Base-by-base conservation (phyloP, 805 yeast species). In the Spathaspora arborariae region DNA sequence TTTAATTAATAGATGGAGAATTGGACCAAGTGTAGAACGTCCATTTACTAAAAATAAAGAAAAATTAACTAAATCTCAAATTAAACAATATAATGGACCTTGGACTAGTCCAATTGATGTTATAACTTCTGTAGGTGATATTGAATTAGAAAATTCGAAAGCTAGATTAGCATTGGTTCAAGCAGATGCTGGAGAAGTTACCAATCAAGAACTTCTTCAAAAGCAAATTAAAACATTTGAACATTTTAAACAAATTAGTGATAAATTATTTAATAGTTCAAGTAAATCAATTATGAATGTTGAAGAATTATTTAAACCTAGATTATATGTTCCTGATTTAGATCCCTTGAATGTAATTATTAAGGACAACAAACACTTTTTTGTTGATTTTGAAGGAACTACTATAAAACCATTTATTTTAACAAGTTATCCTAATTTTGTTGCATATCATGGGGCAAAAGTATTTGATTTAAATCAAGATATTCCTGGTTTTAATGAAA, bases 1-100 rank as follows among this genome's bases (percentile, higher is more conserved):
- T 30, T 67, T 87, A 41, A 69, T 71, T 45, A 75, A 79, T 51
- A 80, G 96, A 69, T 91, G 96, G 95, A 77, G 84, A 60, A 81
- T 92, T 54, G 98, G 99, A 5, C 94, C 96, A n/a, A 79, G 88
- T 20, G 82, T 81, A 24, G 97, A 92, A 64, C 78, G 85, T 54
- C 77, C 81, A 11, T 87, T 82, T 62, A 84, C 90, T 78, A 86
- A 85, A 63, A 78, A 82, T 53, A 84, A 83, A 60, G 66, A 67
- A 35, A 67, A 74, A 39, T 63, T 87, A 55, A 70, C 76, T n/a
- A 73, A 74, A 33, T 74, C 70, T 37, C 74, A 73, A 45, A 66
- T 80, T 44, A 74, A 71, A 45, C 68, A 75, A 47, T 71, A 65
- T 44, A 69, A 80, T 45, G 98, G 98, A 1, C 98, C 98, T 34